phyloP scores from a whole-genome alignment of 2,329 filamentous ascomycete species.

The Pseudogymnoascus sp. region DNA sequence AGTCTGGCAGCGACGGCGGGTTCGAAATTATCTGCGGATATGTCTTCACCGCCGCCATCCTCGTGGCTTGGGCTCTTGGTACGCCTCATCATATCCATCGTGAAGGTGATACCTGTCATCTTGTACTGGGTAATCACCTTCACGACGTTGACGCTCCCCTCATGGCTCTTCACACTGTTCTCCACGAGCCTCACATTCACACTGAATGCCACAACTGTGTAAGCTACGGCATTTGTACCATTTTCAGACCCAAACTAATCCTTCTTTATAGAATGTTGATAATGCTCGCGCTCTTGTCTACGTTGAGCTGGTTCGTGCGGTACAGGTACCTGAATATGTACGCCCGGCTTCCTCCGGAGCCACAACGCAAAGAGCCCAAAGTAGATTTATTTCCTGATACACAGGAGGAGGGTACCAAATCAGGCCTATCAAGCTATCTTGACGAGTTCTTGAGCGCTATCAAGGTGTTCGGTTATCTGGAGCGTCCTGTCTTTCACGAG shows the following conservation, averaged over 20 bases:
- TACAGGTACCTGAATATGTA: constrained; percentile 98
- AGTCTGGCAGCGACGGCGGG: background rate
- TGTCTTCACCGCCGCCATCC: background rate
- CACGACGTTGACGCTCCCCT: constrained; percentile 80
- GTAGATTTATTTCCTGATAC: constrained; percentile 92
- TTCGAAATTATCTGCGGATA: background rate
- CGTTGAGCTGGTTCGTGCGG: constrained; percentile 84
- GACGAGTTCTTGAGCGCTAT: constrained; percentile 98
- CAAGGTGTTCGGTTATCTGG: constrained; percentile 96
- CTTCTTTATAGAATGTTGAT: constrained; percentile 60
- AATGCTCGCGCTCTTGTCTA: constrained; percentile 69
- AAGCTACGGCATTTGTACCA: constrained; percentile 33
- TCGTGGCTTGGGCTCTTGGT: constrained; percentile 55
- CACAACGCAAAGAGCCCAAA: constrained; percentile 90
- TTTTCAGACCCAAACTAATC: constrained; percentile 18
- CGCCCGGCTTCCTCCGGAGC: constrained; percentile 83
- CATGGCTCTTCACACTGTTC: constrained; percentile 81
- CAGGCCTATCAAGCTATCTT: constrained; percentile 88
- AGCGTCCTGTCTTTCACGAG: constrained; percentile 95
- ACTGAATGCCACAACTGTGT: constrained; percentile 97
- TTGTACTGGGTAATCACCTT: constrained; percentile 79
- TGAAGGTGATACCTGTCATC: constrained; percentile 52
- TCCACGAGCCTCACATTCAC: constrained; percentile 94
- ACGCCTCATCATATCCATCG: constrained; percentile 46
- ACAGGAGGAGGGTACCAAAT: constrained; percentile 82